phyloP scores from a whole-genome alignment of 2,329 filamentous ascomycete species.

The Diplodia seriata region DNA sequence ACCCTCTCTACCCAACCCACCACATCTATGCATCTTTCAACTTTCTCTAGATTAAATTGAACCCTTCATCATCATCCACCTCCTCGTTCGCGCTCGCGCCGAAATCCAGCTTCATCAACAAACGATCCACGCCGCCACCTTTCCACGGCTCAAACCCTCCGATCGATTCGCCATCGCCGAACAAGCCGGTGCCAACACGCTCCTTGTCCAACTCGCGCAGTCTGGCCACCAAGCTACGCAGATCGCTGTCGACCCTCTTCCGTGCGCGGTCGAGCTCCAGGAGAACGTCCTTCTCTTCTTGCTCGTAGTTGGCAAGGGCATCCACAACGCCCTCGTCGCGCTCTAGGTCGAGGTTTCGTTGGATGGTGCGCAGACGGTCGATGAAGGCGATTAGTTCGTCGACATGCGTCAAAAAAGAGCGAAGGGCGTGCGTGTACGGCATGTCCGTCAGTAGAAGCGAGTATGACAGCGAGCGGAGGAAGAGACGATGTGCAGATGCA shows the following conservation, averaged over 20 bases:
- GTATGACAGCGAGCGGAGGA: slow-evolving; percentile 72
- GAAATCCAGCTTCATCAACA: slow-evolving; percentile 90
- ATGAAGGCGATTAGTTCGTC: slow-evolving; percentile 83
- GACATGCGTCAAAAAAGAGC: slow-evolving; percentile 73
- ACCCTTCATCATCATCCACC: slow-evolving; percentile 21
- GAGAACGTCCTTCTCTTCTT: slow-evolving; percentile 74
- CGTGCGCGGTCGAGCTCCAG: slow-evolving; percentile 70
- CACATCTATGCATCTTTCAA: neutral
- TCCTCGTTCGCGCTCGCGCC: slow-evolving; percentile 36
- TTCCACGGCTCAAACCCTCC: slow-evolving; percentile 61
- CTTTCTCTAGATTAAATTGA: slow-evolving; percentile 5
- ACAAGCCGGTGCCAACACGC: slow-evolving; percentile 45
- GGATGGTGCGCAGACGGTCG: slow-evolving; percentile 75
- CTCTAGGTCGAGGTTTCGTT: slow-evolving; percentile 80
- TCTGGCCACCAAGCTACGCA: slow-evolving; percentile 66
- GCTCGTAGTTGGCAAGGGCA: slow-evolving; percentile 57
- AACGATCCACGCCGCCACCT: slow-evolving; percentile 75
- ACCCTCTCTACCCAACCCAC: neutral
- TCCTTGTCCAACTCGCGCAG: slow-evolving; percentile 67
- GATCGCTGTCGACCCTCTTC: slow-evolving; percentile 68
- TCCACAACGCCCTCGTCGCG: slow-evolving; percentile 80
- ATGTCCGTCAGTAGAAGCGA: slow-evolving; percentile 70
- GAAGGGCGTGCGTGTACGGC: slow-evolving; percentile 69
- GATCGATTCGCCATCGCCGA: slow-evolving; percentile 35
- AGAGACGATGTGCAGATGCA: slow-evolving; percentile 77